Conservation (phyloP, 208 protist species). For the Trypanosoma lewisi region DNA sequence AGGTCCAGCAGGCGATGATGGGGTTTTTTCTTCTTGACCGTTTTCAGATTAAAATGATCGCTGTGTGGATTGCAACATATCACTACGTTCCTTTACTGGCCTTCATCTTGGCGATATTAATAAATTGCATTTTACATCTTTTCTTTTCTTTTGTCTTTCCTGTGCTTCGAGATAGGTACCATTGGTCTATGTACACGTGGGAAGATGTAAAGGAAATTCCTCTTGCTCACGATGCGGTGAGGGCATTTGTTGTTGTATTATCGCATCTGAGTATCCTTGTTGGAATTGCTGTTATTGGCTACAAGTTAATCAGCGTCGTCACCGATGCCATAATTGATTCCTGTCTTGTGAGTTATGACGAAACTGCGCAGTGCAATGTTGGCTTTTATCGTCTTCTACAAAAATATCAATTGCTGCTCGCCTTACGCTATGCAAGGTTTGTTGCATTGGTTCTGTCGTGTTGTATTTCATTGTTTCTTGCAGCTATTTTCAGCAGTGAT, state of each 20-base stretch:
- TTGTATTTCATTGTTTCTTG: slow-evolving; percentile 13
- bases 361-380: slow-evolving; percentile 9
- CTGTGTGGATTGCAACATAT: slow-evolving; percentile 25
- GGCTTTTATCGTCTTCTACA: slow-evolving; percentile 15
- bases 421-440: slow-evolving; percentile 10
- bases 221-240: slow-evolving; percentile 11
- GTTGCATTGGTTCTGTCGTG: not conserved
- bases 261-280: slow-evolving; percentile 14
- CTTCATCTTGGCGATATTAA: slow-evolving; percentile 17
- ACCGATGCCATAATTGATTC: slow-evolving; percentile 25
- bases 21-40: slow-evolving; percentile 21
- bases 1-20: not conserved
- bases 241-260: slow-evolving; percentile 14
- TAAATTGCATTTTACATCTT: slow-evolving; percentile 26
- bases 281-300: slow-evolving; percentile 23
- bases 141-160: slow-evolving; percentile 27
- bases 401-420: slow-evolving; percentile 12
- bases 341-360: slow-evolving; percentile 22
- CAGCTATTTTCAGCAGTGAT: slow-evolving; percentile 13
- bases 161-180: slow-evolving; percentile 16
- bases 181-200: slow-evolving; percentile 25
- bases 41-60: slow-evolving; percentile 17
- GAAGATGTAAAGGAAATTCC: slow-evolving; percentile 14
- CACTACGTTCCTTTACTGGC: slow-evolving; percentile 24
- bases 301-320: slow-evolving; percentile 19